A percentile compares a stretch with the other conserved stretches of the same genome.
Evolutionary conservation across 768 basidiomycete species (phyloP).

Genomic region (Termitomyces sp.): DNA sequence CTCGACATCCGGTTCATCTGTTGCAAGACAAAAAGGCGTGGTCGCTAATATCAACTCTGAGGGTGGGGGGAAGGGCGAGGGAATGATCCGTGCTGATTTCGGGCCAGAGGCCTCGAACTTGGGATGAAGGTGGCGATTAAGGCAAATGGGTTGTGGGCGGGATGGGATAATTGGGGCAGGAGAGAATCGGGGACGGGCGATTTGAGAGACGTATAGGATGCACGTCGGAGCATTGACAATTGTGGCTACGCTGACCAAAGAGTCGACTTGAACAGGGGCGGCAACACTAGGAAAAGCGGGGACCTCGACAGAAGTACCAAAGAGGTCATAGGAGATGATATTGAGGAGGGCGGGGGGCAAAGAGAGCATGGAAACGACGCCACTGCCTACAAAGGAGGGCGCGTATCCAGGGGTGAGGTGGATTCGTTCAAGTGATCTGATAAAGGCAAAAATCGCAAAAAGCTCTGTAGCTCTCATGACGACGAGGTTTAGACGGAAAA

Average conservation of each 20-base stretch:
- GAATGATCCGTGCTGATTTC: background rate
- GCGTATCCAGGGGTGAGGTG: background rate
- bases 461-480: slow-evolving; percentile 1
- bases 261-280: background rate
- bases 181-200: background rate
- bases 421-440: background rate
- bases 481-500: background rate
- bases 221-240: background rate
- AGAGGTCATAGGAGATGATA: background rate
- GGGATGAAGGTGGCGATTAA: slow-evolving; percentile 2
- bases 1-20: background rate
- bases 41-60: background rate
- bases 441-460: background rate
- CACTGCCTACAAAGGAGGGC: background rate
- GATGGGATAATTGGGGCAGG: slow-evolving; percentile 1
- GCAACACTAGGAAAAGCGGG: background rate
- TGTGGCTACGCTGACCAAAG: background rate
- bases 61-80: background rate
- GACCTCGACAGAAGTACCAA: background rate
- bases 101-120: slow-evolving; percentile 7
- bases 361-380: background rate
- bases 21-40: background rate
- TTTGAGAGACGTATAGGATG: background rate
- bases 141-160: background rate
- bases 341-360: background rate